Conservation (phyloP, 2,329 filamentous ascomycete genomes). For the Ustilaginoidea virens region DNA sequence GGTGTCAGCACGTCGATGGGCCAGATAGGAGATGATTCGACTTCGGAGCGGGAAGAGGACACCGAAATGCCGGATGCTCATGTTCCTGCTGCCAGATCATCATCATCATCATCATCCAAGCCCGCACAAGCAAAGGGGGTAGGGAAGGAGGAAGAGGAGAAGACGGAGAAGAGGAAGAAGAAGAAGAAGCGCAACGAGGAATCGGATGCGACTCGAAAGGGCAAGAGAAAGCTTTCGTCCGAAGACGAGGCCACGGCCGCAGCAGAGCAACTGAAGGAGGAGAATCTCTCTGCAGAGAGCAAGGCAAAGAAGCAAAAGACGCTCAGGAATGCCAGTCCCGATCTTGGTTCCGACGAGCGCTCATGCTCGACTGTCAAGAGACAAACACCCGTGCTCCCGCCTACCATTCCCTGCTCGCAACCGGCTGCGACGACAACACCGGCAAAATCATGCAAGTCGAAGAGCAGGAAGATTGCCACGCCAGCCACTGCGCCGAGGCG, state of each 20-base stretch:
- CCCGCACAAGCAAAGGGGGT: conserved; percentile 8
- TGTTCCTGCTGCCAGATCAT: conserved; percentile 8
- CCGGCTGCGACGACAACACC: conserved; percentile 9
- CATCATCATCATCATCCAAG: too few species aligned
- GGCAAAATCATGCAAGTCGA: conserved; percentile 9
- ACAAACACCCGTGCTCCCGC: conserved; percentile 19
- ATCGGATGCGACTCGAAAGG: conserved; percentile 14
- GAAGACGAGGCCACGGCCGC: conserved; percentile 22
- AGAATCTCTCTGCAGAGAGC: conserved; percentile 19
- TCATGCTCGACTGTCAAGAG: conserved; percentile 9
- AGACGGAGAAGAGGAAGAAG: conserved; percentile 13
- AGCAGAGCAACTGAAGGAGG: conserved; percentile 18
- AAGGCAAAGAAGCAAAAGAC: conserved; percentile 27
- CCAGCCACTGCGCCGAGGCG: conserved; percentile 14
- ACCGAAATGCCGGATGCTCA: conserved; percentile 28
- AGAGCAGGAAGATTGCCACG: conserved; percentile 10
- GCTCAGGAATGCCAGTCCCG: conserved; percentile 16
- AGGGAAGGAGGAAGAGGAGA: conserved; percentile 19
- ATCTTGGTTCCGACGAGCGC: conserved; percentile 17
- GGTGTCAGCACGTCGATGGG: conserved; percentile 29
- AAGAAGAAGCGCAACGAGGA: conserved; percentile 3
- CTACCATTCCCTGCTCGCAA: conserved; percentile 11
- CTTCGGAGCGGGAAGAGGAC: conserved; percentile 27
- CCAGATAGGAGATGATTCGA: conserved; percentile 24
- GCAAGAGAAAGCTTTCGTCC: conserved; percentile 21